phyloP scores from a whole-genome alignment of 1,139 yeast genomes.

The Yamadazyma atmosphaerica region DNA sequence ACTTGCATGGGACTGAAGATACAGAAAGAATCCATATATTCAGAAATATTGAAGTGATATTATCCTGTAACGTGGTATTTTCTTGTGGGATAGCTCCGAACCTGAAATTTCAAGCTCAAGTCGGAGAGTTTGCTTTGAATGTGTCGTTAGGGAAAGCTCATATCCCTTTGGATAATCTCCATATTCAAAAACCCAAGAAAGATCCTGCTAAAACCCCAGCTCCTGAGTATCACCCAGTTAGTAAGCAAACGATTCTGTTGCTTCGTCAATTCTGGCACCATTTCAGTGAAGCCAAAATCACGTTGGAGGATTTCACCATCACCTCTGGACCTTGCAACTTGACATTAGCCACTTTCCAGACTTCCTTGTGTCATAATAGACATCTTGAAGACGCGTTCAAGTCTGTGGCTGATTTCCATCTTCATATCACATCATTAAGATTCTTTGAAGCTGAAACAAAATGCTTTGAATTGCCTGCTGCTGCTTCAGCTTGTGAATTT shows the following conservation, averaged over 20 bases:
- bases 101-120: constrained; percentile 12
- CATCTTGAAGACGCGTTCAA: constrained; percentile 2
- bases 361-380: constrained; percentile 11
- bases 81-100: constrained; percentile 18
- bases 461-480: constrained; percentile 40
- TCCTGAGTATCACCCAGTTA: constrained; percentile 12
- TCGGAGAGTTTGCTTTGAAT: constrained; percentile 21
- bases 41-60: constrained; percentile 31
- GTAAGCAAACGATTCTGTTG: constrained; percentile 6
- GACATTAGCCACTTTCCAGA: constrained; percentile 14
- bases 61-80: constrained; percentile 26
- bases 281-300: constrained; percentile 19
- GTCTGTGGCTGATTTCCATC: constrained; percentile 11
- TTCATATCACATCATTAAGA: constrained; percentile 22
- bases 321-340: constrained; percentile 18
- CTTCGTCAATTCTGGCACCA: constrained; percentile 14
- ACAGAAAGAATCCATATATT: constrained; percentile 23
- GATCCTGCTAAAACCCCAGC: background rate
- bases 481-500: constrained; percentile 24
- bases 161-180: constrained; percentile 25
- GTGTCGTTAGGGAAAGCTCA: constrained; percentile 27
- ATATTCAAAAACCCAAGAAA: constrained; percentile 5
- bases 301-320: constrained; percentile 34
- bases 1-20: constrained; percentile 21
- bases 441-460: constrained; percentile 30